Base-by-base conservation (phyloP, 2,329 filamentous ascomycete species). In the Pestalotiopsis sp. region DNA sequence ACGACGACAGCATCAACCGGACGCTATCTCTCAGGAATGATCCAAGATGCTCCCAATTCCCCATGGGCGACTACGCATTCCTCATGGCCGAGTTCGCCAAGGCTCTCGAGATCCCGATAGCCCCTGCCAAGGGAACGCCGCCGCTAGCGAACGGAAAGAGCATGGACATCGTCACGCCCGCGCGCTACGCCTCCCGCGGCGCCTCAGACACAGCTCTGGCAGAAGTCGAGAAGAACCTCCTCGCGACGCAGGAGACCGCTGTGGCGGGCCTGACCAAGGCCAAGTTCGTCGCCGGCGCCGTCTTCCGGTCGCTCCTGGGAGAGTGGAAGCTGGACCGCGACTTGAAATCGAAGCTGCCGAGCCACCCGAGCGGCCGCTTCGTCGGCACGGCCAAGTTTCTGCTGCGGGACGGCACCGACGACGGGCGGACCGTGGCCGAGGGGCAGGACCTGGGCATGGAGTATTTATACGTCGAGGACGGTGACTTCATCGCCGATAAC, bases 21-120 rank as follows among this genome's bases (percentile, higher is more conserved):
- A 85, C 87, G 0, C 75, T 88, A 0, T 74, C 78, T 2, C 82
- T 93, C 39, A 85, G 91, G 13, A 74, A 75, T 25, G 85, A 87
- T 73, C 84, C 80, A 11, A 85, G 83, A 5, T 80, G 81, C 72
- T 91, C 78, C 70, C 94, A 96, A 74, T 96, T 94, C 73, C 94
- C 93, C 49, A 95, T 95, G 91, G 91, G 90, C 11, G 94, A 97
- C 78, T 95, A 95, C 77, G 80, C 89, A 7, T 95, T 90, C 70
- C 80, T 95, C 13, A 91, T 95, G 85, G 90, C 94, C 72, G 88
- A 92, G 13, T 89, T 95, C 69, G 84, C 90, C 13, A 78, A 84
- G 2, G 86, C 89, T 0, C 81, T 94, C 2, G 84, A 81, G 0
- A 82, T 94, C 9, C 78, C 75, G 38, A 85, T 81, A 38, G 76